Evolutionary conservation across 139 green algal genomes (phyloP).

Genomic region (Edaphochlamys debaryana): DNA sequence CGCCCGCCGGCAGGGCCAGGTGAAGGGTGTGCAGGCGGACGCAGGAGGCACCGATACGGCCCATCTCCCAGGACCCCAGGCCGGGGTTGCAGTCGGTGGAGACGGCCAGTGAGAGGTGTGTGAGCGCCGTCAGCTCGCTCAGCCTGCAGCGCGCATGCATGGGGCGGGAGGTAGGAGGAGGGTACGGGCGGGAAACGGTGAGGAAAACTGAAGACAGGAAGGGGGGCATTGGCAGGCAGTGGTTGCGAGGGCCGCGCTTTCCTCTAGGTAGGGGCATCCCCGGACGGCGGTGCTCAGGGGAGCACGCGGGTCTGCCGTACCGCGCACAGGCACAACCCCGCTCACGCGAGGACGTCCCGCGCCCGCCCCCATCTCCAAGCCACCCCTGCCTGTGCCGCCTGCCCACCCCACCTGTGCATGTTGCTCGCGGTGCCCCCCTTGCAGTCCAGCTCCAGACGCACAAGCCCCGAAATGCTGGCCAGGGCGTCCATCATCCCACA

Average conservation of each 20-base stretch:
- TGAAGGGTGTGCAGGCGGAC: background rate
- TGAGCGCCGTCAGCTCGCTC: background rate
- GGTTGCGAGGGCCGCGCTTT: too few relatives aligned
- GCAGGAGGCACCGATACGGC: too few relatives aligned
- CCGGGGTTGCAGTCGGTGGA: too few relatives aligned
- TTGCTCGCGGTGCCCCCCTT: background rate
- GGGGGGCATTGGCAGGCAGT: too few relatives aligned
- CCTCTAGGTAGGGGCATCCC: too few relatives aligned
- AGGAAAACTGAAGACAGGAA: background rate
- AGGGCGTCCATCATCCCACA: background rate
- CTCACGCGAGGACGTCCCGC: too few relatives aligned
- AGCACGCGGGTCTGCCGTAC: too few relatives aligned
- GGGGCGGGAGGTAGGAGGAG: background rate
- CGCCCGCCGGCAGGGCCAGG: background rate
- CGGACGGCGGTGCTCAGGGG: too few relatives aligned
- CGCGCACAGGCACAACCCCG: too few relatives aligned
- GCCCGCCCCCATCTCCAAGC: too few relatives aligned
- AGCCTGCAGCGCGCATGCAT: background rate
- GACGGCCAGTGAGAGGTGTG: background rate
- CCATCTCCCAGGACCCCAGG: too few relatives aligned
- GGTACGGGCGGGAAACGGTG: background rate
- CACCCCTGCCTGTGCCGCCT: too few relatives aligned
- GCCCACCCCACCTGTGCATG: background rate
- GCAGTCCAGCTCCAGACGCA: background rate
- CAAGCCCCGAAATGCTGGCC: background rate